Evolutionary conservation across 2,329 filamentous ascomycete genomes (phyloP), one percentile per base, ranked within the genome.

Genomic region (Purpureocillium takamizusanense): DNA sequence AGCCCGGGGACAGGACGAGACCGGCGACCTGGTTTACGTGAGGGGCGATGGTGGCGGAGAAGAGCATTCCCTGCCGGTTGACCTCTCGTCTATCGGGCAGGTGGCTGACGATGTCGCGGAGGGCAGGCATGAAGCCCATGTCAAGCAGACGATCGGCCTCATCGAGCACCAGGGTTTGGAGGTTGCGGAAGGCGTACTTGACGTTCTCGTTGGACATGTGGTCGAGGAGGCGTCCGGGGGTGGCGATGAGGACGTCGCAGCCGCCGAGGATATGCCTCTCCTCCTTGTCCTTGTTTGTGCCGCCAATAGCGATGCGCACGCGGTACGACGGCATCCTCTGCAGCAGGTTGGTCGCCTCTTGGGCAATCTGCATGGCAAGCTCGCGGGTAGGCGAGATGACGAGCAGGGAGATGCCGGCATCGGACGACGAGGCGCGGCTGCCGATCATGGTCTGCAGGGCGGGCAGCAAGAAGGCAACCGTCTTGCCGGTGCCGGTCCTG

Each of bases 401-500:
- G n/a, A 85, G 66, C 2, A 80, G 63, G 12, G 75, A 72, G 27
- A 82, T 66, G 54, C 59, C 69, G 44, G 52, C 55, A 23, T 44
- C 59, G 9, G 21, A 25, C 46, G 40, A 12, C 50, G 47, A 17
- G 21, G 49, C 43, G 38, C 58, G 57, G 41, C 57, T 59, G 36
- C 60, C 62, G 49, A 90, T 67, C 52, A 92, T 81, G 42, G 76
- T 83, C 57, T 92, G 83, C 28, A 94, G 65, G n/a, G 85, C 74
- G n/a, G 86, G 87, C 4, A 92, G 66, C 28, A 94, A 69, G 63
- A 94, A 94, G 35, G 83, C 86, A 39, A 92, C 61, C 0, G 86
- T 94, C 65, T 94, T 94, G 50, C 86, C 86, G 1, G 87, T 94
- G 47, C 86, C 86, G 1, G 86, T 94, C 65, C 84, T 89, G 37